A percentile compares a stretch with the other conserved stretches of the same genome.
phyloP scores from a whole-genome alignment of 805 yeast species.

The Lachancea waltii region DNA sequence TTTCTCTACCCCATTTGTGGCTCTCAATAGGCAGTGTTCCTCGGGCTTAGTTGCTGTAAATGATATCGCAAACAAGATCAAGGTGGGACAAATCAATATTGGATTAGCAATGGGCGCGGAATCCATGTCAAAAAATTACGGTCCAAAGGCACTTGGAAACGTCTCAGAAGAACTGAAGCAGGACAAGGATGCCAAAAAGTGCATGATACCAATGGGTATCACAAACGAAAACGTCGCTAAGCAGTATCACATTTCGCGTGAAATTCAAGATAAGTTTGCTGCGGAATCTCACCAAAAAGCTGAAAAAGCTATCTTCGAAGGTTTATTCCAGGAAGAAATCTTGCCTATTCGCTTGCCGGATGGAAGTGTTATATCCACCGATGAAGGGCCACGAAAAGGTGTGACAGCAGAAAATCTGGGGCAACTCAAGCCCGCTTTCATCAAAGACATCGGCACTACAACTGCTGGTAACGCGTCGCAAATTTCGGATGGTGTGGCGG shows the following conservation, averaged over 20 bases:
- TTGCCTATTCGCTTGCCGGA: conserved; percentile 64
- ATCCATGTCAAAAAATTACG: conserved; percentile 86
- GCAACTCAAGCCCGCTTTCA: conserved; percentile 83
- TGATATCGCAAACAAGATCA: conserved; percentile 84
- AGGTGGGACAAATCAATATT: conserved; percentile 79
- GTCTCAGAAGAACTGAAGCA: conserved; percentile 45
- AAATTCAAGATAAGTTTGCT: conserved; percentile 81
- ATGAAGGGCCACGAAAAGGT: conserved; percentile 86
- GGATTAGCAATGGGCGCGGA: conserved; percentile 93
- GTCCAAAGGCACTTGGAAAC: conserved; percentile 65
- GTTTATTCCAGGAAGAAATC: conserved; percentile 83
- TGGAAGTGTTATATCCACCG: conserved; percentile 46
- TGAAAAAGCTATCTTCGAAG: conserved; percentile 58
- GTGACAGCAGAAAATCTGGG: conserved; percentile 72
- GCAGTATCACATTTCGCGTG: conserved; percentile 57
- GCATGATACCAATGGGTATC: conserved; percentile 93
- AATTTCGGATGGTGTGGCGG: conserved; percentile 94
- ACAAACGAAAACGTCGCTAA: conserved; percentile 88
- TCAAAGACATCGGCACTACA: conserved; percentile 66
- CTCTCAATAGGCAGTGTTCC: conserved; percentile 91
- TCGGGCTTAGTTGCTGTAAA: conserved; percentile 88
- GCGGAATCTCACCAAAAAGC: conserved; percentile 85
- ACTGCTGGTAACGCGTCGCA: conserved; percentile 97
- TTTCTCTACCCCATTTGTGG: conserved; percentile 65
- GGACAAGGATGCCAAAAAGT: conserved; percentile 52